Conservation (phyloP, 2,329 filamentous ascomycete genomes). For the Colletotrichum liriopes region DNA sequence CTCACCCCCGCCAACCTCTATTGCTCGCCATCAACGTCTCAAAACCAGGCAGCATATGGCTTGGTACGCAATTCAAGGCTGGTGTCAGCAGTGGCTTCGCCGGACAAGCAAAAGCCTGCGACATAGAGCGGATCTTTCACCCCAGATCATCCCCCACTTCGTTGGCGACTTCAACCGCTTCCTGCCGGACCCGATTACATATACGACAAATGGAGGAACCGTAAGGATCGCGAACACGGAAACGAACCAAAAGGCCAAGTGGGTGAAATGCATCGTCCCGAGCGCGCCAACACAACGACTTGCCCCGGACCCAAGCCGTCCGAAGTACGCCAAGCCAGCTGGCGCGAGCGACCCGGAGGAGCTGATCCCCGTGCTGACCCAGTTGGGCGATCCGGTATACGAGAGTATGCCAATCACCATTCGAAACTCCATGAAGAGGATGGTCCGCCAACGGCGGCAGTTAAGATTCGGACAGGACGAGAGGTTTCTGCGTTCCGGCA, state of each 20-base stretch:
- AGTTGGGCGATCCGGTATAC: constrained; percentile 24
- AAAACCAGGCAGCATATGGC: constrained; percentile 38
- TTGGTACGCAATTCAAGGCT: constrained; percentile 36
- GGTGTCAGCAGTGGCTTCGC: constrained; percentile 38
- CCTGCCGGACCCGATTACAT: constrained; percentile 33
- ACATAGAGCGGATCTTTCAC: background rate
- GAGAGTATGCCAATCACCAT: constrained; percentile 23
- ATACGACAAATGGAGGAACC: constrained; percentile 34
- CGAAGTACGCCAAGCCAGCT: background rate
- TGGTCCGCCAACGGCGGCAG: constrained; percentile 31
- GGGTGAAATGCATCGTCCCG: constrained; percentile 3
- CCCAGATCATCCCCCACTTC: constrained; percentile 31
- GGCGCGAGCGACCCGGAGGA: background rate
- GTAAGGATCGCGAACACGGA: constrained; percentile 31
- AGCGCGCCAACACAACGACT: constrained; percentile 11
- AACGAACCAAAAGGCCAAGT: constrained; percentile 7
- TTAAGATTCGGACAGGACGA: constrained; percentile 20
- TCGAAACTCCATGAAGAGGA: constrained; percentile 10
- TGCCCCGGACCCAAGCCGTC: constrained; percentile 7
- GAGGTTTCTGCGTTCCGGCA: background rate
- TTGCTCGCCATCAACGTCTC: constrained; percentile 24
- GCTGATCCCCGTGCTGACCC: constrained; percentile 19
- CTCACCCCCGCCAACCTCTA: constrained; percentile 25
- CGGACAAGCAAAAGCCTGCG: constrained; percentile 14
- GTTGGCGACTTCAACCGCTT: constrained; percentile 41